Percentiles rank a stretch among this genome's conserved stretches.
Conservation (phyloP, 2,329 filamentous ascomycete species). For the Neocatenulostroma microsporum region DNA sequence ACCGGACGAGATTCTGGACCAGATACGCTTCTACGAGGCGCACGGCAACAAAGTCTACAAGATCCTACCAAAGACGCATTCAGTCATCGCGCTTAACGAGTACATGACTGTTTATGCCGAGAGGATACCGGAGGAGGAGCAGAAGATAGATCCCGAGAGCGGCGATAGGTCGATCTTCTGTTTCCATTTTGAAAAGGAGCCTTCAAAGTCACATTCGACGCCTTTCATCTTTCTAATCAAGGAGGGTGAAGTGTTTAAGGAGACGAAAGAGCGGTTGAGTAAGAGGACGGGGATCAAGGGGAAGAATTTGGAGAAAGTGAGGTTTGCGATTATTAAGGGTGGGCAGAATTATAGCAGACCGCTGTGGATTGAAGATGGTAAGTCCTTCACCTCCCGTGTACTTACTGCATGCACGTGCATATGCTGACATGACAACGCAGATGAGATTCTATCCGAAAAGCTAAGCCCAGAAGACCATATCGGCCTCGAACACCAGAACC, state of each 20-base stretch:
- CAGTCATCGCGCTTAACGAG: constrained; percentile 76
- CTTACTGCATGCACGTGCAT: not conserved
- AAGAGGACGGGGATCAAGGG: constrained; percentile 91
- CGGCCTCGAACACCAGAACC: constrained; percentile 56
- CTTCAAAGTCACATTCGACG: constrained; percentile 72
- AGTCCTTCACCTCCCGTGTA: constrained; percentile 33
- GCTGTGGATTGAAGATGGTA: constrained; percentile 80
- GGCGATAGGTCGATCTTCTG: constrained; percentile 64
- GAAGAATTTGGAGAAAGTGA: constrained; percentile 98
- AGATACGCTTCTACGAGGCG: constrained; percentile 73
- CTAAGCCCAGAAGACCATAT: constrained; percentile 36
- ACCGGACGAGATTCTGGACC: constrained; percentile 63
- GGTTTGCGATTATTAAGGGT: constrained; percentile 70
- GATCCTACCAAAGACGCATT: constrained; percentile 60
- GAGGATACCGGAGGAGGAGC: constrained; percentile 63
- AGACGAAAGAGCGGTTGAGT: constrained; percentile 90
- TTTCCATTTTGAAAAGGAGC: constrained; percentile 90
- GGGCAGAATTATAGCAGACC: constrained; percentile 65
- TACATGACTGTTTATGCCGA: constrained; percentile 78
- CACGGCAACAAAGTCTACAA: constrained; percentile 79
- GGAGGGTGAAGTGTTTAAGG: constrained; percentile 76
- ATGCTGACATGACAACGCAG: constrained; percentile 21
- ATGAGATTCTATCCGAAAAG: constrained; percentile 41
- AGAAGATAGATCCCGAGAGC: constrained; percentile 48
- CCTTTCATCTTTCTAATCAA: constrained; percentile 87